Evolutionary conservation across 2,329 filamentous ascomycete species (phyloP), one percentile per base, ranked within the genome.

Genomic region (Elsinoe fawcettii): DNA sequence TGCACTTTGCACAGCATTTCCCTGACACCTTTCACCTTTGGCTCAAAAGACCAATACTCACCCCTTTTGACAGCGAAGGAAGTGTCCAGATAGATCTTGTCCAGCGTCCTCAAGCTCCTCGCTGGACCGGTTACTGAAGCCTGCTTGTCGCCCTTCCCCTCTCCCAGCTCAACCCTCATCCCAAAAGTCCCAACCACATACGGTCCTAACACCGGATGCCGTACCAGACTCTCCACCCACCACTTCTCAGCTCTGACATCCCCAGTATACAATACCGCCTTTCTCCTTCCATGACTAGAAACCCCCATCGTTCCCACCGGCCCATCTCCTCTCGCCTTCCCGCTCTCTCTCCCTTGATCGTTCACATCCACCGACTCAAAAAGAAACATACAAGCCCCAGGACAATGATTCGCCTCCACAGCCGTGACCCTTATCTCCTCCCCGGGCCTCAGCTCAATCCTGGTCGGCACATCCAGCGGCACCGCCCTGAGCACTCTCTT

Each of bases 371-470:
- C 34, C 5, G 34, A 37, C 71, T 96, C 88, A 25, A 96, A 86
- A 16, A 96, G 75, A 66, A 96, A 96, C 90, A 96, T 95, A 16
- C 93, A 89, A 16, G 90, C 85, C 0, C 92, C 91, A 0, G 86
- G 80, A 65, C 92, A 97, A 67, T 96, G 92, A 64, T 97, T 96
- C 1, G 92, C 90, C 73, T 96, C 87, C 54, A 96, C 81, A 0
- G 96, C 76, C 0, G 90, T 96, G 16, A 95, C 88, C 47, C 84
- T 83, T 22, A 96, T 83, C n/a, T 73, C 74, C 47, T 80, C 79
- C 1, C 81, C 81, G 0, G 85, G 88, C 1, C 76, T 77, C 2
- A 96, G 76, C 65, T 95, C 88, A 47, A 97, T 81, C 3, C 74
- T 71, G 0, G 85, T 91, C 0, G 90, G 88, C 0, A 89, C 90